Percentiles rank a stretch among this genome's conserved stretches.
These are phyloP conservation scores for Picocystis sp. DNA, from an alignment of 163 green algal species.

Conservation along the genomic window DNA sequence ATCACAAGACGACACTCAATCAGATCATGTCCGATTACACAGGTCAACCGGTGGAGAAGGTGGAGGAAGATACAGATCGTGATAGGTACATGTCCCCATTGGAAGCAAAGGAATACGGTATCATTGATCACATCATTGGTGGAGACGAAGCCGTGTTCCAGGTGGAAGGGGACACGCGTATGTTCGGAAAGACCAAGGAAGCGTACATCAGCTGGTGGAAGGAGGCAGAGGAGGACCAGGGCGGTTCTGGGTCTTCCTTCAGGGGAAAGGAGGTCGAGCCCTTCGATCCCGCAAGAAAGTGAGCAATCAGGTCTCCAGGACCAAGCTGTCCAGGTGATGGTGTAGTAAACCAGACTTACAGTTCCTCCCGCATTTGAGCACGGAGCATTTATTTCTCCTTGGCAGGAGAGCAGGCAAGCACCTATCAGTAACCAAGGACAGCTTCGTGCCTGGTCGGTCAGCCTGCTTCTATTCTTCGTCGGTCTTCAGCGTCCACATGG, in stretches of 20 bases:
- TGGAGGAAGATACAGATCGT: conserved; percentile 93
- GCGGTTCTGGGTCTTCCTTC: background rate
- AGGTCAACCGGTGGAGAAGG: conserved; percentile 61
- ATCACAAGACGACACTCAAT: conserved; percentile 97
- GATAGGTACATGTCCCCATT: conserved; percentile 88
- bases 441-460: too few species aligned
- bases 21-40: conserved; percentile 89
- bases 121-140: conserved; percentile 96
- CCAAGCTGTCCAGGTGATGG: too few species aligned
- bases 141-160: conserved; percentile 43
- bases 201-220: conserved; percentile 17
- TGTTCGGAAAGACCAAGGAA: conserved; percentile 14
- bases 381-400: too few species aligned
- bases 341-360: too few species aligned
- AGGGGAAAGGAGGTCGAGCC: conserved; percentile 1
- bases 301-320: too few species aligned
- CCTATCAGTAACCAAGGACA: too few species aligned
- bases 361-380: too few species aligned
- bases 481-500: conserved; percentile 26
- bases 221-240: conserved; percentile 5
- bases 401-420: too few species aligned
- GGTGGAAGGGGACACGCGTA: conserved; percentile 11
- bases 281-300: background rate
- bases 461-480: too few species aligned
- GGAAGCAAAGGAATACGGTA: conserved; percentile 74